These are phyloP conservation scores for Colletotrichum phormii DNA, from an alignment of 2,329 filamentous ascomycete species.

Conservation along the genomic window DNA sequence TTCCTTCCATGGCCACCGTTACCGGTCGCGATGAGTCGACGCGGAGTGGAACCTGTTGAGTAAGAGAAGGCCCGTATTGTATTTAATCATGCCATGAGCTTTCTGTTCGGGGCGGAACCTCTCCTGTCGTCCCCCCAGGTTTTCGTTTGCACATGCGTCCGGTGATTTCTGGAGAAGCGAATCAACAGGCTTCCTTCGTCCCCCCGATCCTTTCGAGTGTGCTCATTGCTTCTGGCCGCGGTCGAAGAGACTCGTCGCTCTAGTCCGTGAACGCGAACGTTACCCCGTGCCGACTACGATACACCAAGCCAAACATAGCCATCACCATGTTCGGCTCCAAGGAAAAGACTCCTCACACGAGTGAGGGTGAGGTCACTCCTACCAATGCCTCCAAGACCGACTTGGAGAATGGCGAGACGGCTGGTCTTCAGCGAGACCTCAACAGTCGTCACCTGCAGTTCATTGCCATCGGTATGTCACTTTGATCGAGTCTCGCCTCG, in stretches of 20 bases:
- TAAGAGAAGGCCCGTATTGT: slow-evolving; percentile 27
- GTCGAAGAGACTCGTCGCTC: slow-evolving; percentile 14
- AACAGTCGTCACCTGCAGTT: slow-evolving; percentile 59
- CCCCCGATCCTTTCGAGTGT: slow-evolving; percentile 11
- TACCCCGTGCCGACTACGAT: neutral
- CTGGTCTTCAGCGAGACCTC: slow-evolving; percentile 52
- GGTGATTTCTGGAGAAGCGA: slow-evolving; percentile 31
- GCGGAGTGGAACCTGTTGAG: slow-evolving; percentile 31
- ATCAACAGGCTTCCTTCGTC: slow-evolving; percentile 20
- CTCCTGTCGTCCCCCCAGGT: slow-evolving; percentile 14
- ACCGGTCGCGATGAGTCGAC: slow-evolving; percentile 34
- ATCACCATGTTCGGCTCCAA: slow-evolving; percentile 34
- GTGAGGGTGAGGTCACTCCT: slow-evolving; percentile 32
- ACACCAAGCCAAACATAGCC: neutral
- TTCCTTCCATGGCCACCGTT: slow-evolving; percentile 23
- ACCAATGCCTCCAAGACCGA: slow-evolving; percentile 43
- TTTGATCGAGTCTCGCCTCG: neutral
- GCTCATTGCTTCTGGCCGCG: slow-evolving; percentile 11
- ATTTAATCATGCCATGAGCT: slow-evolving; percentile 33
- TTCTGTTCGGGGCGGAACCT: slow-evolving; percentile 12
- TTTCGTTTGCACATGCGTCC: slow-evolving; percentile 29
- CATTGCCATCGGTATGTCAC: slow-evolving; percentile 56
- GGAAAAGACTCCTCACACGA: slow-evolving; percentile 30
- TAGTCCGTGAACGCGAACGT: slow-evolving; percentile 18
- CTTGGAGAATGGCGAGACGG: slow-evolving; percentile 49